phyloP scores from a whole-genome alignment of 768 basidiomycete species.

The Termitomyces sp. region DNA sequence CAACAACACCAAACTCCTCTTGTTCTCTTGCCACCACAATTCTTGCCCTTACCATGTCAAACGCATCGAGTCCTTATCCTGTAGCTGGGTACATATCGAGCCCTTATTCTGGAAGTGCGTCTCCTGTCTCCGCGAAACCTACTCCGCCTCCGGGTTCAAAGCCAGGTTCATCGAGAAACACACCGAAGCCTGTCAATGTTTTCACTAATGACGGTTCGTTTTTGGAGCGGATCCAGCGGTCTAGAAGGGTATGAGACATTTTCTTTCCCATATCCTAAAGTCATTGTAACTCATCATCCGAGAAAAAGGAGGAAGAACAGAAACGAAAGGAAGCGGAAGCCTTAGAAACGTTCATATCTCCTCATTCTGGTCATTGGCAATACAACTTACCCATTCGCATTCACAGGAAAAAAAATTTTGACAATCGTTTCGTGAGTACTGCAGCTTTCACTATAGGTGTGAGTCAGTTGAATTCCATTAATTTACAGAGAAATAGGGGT shows the following conservation, averaged over 20 bases:
- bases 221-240: slow-evolving; percentile 56
- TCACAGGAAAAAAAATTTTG: slow-evolving; percentile 54
- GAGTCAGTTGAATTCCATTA: no score
- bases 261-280: no score
- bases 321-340: slow-evolving; percentile 49
- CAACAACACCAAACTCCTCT: slow-evolving; percentile 1
- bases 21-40: not conserved
- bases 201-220: slow-evolving; percentile 72
- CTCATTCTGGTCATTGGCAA: not conserved
- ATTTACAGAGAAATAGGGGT: slow-evolving; percentile 45
- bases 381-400: slow-evolving; percentile 2
- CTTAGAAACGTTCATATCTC: slow-evolving; percentile 37
- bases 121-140: slow-evolving; percentile 10
- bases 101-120: slow-evolving; percentile 9
- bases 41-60: slow-evolving; percentile 9
- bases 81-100: slow-evolving; percentile 1
- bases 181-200: slow-evolving; percentile 41
- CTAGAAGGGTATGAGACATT: slow-evolving; percentile 35
- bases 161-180: slow-evolving; percentile 29
- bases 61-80: not conserved
- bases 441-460: not conserved
- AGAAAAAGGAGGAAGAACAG: slow-evolving; percentile 51
- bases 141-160: slow-evolving; percentile 10
- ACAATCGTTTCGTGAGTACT: slow-evolving; percentile 33
- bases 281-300: not conserved